A percentile compares a stretch with the other conserved stretches of the same genome.
Evolutionary conservation across 2,329 filamentous ascomycete species (phyloP).

Genomic region (Ceratocystis eucalypticola): DNA sequence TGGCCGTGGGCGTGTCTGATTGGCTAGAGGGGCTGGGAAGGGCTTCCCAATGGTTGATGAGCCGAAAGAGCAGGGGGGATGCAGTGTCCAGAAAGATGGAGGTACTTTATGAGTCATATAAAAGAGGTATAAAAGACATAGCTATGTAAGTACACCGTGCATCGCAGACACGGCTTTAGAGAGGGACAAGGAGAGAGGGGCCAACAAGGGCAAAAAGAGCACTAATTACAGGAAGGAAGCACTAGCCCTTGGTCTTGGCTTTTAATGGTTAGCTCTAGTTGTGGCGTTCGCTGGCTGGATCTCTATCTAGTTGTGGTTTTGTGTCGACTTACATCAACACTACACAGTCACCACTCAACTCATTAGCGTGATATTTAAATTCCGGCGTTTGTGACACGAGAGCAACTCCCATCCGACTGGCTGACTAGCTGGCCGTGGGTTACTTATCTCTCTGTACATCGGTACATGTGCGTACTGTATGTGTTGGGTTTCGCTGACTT

Average conservation of each 20-base stretch:
- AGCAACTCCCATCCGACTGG: neutral
- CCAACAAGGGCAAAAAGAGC: neutral
- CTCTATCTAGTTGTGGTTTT: neutral
- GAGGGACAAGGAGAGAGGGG: neutral
- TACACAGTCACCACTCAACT: no score
- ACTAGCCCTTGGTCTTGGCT: neutral
- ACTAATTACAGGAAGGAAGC: constrained; percentile 4
- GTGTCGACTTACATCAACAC: neutral
- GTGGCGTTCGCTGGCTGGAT: neutral
- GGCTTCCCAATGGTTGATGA: neutral
- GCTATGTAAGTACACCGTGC: constrained; percentile 6
- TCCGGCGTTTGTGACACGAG: neutral
- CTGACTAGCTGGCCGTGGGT: neutral
- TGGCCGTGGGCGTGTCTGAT: constrained; percentile 14
- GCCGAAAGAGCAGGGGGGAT: constrained; percentile 1
- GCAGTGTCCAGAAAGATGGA: constrained; percentile 5
- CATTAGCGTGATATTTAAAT: neutral
- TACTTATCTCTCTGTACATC: neutral
- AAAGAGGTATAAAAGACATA: constrained; percentile 5
- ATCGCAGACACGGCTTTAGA: constrained; percentile 2
- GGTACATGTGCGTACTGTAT: neutral
- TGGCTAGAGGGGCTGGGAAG: constrained; percentile 3
- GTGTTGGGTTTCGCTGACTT: constrained; percentile 1
- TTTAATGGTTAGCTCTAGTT: no score
- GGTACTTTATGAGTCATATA: constrained; percentile 13